Percentiles rank a stretch among this genome's conserved stretches.
Conservation (phyloP, 495 filamentous ascomycete genomes). For the Aspergillus funiculosus region DNA sequence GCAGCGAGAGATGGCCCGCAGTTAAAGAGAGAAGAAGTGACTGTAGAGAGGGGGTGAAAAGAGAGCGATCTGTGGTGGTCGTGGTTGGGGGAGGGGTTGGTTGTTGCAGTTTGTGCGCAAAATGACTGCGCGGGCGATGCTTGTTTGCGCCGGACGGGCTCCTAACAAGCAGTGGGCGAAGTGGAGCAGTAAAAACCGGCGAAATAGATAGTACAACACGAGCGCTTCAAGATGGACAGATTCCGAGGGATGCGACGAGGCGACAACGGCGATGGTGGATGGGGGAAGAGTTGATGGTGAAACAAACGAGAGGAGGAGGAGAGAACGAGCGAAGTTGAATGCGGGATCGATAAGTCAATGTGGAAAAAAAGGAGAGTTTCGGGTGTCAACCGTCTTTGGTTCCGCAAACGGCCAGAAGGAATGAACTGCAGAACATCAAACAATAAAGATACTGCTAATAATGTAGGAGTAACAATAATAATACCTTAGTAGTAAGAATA, state of each 20-base stretch:
- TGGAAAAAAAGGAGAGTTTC: conserved; percentile 8
- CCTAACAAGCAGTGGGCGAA: conserved; percentile 22
- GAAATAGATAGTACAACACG: conserved; percentile 5
- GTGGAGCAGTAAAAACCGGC: conserved; percentile 20
- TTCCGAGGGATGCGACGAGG: conserved; percentile 31
- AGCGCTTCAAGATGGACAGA: conserved; percentile 28
- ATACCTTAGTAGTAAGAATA: background rate
- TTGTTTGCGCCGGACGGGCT: conserved; percentile 37
- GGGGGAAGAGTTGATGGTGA: conserved; percentile 12
- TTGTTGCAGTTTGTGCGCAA: conserved; percentile 22
- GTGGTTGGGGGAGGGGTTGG: conserved; percentile 7
- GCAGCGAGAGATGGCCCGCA: conserved; percentile 2
- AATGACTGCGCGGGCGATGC: conserved; percentile 21
- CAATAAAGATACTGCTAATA: conserved; percentile 1
- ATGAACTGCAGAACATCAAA: conserved; percentile 4
- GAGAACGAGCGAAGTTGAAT: conserved; percentile 11
- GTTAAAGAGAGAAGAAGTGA: conserved; percentile 1
- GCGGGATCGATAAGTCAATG: conserved; percentile 17
- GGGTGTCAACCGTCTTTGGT: conserved; percentile 5
- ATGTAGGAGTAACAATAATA: conserved; percentile 2
- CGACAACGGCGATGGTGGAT: conserved; percentile 11
- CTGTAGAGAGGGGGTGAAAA: background rate
- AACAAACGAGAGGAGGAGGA: conserved; percentile 21
- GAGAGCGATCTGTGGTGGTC: conserved; percentile 1
- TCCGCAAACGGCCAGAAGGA: conserved; percentile 13